Base-by-base conservation (phyloP, 495 filamentous ascomycete species). In the Pyrenopolyporus hunteri region DNA sequence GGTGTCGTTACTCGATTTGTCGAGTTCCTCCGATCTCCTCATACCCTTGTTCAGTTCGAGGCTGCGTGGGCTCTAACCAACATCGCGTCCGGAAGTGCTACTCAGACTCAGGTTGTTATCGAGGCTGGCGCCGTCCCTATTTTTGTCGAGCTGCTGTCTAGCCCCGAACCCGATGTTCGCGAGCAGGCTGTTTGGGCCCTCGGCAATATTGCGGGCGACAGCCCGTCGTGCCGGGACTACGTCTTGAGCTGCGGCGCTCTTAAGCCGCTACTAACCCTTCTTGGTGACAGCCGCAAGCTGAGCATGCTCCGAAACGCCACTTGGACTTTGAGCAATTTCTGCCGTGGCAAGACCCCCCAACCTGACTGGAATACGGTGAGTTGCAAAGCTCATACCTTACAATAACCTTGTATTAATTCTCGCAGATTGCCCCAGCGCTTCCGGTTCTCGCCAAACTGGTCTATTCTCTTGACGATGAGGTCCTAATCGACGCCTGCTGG, bases 271-370 rank as follows among this genome's bases (percentile, higher is more conserved):
- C 82, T 98, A 42, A 83, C 81, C 70, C 84, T 98, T 32, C 86
- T 98, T 36, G 94, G 93, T 35, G 95, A 99, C 74, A 96, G 93
- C 80, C 90, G 95, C 67, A 99, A 99, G 83, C 82, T 99, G 45
- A 97, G 92, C 82, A 99, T 99, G 95, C 86, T 99, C 32, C 84
- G 95, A 50, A 99, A 99, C 73, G 95, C 95, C 19, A 98, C 95
- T 20, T 99, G 95, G 95, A 99, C 95, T 19, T 81, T 99, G 46
- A 98, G 95, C 82, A 99, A 99, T 80, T 99, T 99, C 80, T 99
- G 95, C 80, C 93, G 95, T 82, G 95, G 95, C 76, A 99, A 98
- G 84, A 97, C 93, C 3, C 95, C 95, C 31, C 95, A 99, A 76
- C 95, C 95, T 14, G 94, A 99, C 73, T 99, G 95, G 95, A 83